These are phyloP conservation scores for Claviceps pazoutovae DNA, from an alignment of 2,329 filamentous ascomycete species.

Conservation along the genomic window DNA sequence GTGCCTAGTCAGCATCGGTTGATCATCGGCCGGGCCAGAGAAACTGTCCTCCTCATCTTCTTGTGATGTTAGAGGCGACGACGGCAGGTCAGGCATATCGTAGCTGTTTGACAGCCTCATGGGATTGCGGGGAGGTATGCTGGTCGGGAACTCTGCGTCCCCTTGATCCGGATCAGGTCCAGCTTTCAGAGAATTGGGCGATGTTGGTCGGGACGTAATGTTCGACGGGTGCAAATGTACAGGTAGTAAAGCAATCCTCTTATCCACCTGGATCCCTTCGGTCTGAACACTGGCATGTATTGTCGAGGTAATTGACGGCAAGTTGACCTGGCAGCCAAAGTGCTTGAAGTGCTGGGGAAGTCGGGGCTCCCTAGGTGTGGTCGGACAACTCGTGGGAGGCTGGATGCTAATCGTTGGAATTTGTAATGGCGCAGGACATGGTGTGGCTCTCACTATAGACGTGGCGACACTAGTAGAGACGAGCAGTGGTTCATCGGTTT, in stretches of 20 bases:
- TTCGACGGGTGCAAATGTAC: constrained; percentile 66
- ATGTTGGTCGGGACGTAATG: constrained; percentile 48
- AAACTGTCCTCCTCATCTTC: constrained; percentile 47
- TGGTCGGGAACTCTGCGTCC: constrained; percentile 38
- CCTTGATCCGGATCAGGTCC: constrained; percentile 3
- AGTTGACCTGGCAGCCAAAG: constrained; percentile 63
- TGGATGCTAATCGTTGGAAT: constrained; percentile 87
- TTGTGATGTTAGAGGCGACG: constrained; percentile 27
- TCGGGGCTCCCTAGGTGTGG: constrained; percentile 58
- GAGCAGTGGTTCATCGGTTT: constrained; percentile 32
- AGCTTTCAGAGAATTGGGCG: constrained; percentile 28
- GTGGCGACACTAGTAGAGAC: constrained; percentile 9
- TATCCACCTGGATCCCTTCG: constrained; percentile 77
- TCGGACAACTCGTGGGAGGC: constrained; percentile 72
- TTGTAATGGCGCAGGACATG: constrained; percentile 28
- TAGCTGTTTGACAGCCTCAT: constrained; percentile 35
- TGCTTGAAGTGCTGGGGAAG: constrained; percentile 75
- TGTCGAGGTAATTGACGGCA: constrained; percentile 13
- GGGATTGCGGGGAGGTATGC: constrained; percentile 46
- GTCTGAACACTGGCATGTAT: constrained; percentile 53
- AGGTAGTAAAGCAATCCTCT: constrained; percentile 60
- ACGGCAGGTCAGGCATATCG: constrained; percentile 34
- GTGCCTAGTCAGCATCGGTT: constrained; percentile 44
- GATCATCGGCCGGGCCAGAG: constrained; percentile 69
- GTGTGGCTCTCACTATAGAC: constrained; percentile 12